Conservation (phyloP, 2,329 filamentous ascomycete genomes). For the Aspergillus arachidicola region DNA sequence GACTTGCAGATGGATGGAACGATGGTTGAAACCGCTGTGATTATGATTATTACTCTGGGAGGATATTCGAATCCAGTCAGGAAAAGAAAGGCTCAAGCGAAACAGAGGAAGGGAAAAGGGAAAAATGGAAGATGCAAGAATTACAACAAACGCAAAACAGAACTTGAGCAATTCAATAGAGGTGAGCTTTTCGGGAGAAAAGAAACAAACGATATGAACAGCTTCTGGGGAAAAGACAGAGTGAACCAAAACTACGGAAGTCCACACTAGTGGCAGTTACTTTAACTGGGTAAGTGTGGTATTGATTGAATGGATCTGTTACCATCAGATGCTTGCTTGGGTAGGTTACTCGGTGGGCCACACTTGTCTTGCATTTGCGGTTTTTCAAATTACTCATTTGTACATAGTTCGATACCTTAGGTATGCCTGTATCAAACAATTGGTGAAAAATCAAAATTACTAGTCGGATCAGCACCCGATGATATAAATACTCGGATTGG, state of each 20-base stretch:
- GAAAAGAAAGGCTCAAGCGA: background rate
- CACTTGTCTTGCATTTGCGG: background rate
- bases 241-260: background rate
- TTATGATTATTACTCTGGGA: conserved; percentile 1
- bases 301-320: conserved; percentile 8
- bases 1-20: background rate
- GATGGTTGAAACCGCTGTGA: background rate
- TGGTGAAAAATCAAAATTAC: conserved; percentile 1
- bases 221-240: conserved; percentile 6
- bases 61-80: background rate
- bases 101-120: background rate
- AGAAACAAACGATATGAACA: conserved; percentile 4
- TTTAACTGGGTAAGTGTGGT: conserved; percentile 14
- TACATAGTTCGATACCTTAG: background rate
- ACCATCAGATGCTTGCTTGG: conserved; percentile 2
- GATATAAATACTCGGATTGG: conserved; percentile 1
- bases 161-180: background rate
- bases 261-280: conserved; percentile 2
- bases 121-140: background rate
- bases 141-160: background rate
- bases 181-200: background rate
- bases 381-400: conserved; percentile 1
- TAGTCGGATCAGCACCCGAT: background rate
- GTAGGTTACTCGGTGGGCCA: background rate
- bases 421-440: background rate